Evolutionary conservation across 2,329 filamentous ascomycete species (phyloP), one percentile per base, ranked within the genome.

Genomic region (Phoma sp.): DNA sequence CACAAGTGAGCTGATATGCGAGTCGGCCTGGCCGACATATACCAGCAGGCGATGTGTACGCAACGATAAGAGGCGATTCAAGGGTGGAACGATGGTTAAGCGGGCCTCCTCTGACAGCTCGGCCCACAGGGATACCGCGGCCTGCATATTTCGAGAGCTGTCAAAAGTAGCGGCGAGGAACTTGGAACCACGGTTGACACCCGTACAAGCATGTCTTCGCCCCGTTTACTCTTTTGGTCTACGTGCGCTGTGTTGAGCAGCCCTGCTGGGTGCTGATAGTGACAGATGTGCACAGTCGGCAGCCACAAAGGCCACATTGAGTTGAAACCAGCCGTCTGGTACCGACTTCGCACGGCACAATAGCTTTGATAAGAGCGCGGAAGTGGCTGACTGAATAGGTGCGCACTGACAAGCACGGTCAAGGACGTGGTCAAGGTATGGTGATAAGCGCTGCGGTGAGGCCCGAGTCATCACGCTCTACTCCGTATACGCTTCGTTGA

Each of bases 301-400:
- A 49, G 39, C 49, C 28, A 45, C 34, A 34, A 49, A 26, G n/a
- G 23, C 46, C 39, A 46, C n/a, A 23, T 40, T 46, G 34, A 23
- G 21, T 14, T 7, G 21, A 18, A 5, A 28, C 39, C 38, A 39
- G 7, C 15, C 21, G 17, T 23, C 17, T 28, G 38, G 33, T 28
- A 25, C 20, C 28, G 28, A 40, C 38, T 45, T 28, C 34, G 23
- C 33, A 42, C n/a, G 33, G 38, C 45, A 32, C 30, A 4, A 17
- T 29, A 38, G 15, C 12, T 14, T n/a, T 40, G 33, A 48, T 43
- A 43, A 32, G 20, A 26, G n/a, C 18, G 34, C 51, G 34, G 34
- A 14, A 48, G 51, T 54, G 51, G 39, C 51, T 54, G 45, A 29
- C 39, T 54, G 37, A 37, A 28, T 33, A 47, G n/a, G 18, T 7